Evolutionary conservation across 2,329 filamentous ascomycete genomes (phyloP), one percentile per base, ranked within the genome.

Genomic region (Aspergillus fijiensis): DNA sequence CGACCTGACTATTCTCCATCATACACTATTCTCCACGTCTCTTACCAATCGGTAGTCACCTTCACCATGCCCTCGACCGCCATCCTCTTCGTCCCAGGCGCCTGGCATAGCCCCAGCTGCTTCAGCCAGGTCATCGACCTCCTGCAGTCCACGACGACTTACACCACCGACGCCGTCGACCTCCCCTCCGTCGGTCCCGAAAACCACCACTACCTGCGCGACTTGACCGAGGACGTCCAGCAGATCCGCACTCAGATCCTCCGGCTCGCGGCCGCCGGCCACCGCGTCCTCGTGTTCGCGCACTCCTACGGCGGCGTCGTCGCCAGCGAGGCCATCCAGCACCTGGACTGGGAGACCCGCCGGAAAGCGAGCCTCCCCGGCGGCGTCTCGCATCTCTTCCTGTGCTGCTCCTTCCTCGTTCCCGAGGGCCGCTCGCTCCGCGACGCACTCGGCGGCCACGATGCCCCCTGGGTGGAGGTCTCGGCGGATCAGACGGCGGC

Each of bases 231-330:
- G 12, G 58, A 60, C 45, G 35, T 57, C 1, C 9, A 11, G 4
- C 23, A 57, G 2, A 48, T 56, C 29, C 25, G 50, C 14, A 7
- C 10, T 9, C 31, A 55, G n/a, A 35, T 52, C 25, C 16, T 19
- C 7, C 27, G n/a, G 4, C 21, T 51, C 21, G 58, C 45, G 11
- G 31, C 49, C 6, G 31, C 31, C n/a, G 54, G 45, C 14, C 54
- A 56, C 16, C 33, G 47, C 6, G 45, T 60, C 10, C 31, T 60
- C 10, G 27, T 60, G 0, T 54, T 60, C 9, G 49, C 49, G n/a
- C 58, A 60, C 31, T 60, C 58, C 14, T 60, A 60, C 45, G 50
- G 58, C 5, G 58, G 54, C 4, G 11, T 57, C 7, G 48, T 50
- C 6, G 42, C 49, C 1, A 51, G 19, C 7, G 50, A 51, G 23